Conservation (phyloP, 495 filamentous ascomycete genomes). For the Penicillium canariense region DNA sequence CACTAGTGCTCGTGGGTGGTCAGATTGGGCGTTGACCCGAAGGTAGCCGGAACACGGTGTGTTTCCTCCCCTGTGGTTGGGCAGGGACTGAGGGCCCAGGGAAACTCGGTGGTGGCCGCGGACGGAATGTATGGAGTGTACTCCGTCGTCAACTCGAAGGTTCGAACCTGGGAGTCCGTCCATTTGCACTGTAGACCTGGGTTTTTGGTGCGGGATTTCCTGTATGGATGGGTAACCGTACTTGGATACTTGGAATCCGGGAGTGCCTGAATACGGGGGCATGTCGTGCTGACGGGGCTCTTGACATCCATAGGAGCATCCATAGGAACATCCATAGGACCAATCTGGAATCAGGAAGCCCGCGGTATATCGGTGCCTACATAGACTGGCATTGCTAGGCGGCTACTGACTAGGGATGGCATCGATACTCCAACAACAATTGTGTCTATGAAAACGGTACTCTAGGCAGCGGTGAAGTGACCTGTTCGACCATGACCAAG, state of each 20-base stretch:
- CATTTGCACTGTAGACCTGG: too few relatives aligned
- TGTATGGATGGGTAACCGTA: too few relatives aligned
- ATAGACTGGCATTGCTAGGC: too few relatives aligned
- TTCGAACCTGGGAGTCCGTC: neutral
- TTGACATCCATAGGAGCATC: too few relatives aligned
- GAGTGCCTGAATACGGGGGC: too few relatives aligned
- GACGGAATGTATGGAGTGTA: neutral
- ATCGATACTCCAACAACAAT: too few relatives aligned
- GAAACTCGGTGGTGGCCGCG: neutral
- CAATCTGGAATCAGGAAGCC: neutral
- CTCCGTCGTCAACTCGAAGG: neutral
- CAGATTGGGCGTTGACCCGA: conserved; percentile 21
- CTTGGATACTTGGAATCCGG: too few relatives aligned
- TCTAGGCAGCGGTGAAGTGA: neutral
- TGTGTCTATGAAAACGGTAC: neutral
- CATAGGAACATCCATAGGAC: neutral
- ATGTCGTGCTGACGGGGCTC: too few relatives aligned
- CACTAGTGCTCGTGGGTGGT: neutral
- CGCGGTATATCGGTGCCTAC: neutral
- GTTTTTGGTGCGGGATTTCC: too few relatives aligned
- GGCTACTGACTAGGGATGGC: too few relatives aligned
- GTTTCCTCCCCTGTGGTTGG: neutral
- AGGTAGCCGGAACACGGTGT: conserved; percentile 13
- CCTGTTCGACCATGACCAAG: neutral
- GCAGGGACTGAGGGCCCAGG: neutral